phyloP scores from a whole-genome alignment of 257 asterid species.

The Asclepias syriaca region DNA sequence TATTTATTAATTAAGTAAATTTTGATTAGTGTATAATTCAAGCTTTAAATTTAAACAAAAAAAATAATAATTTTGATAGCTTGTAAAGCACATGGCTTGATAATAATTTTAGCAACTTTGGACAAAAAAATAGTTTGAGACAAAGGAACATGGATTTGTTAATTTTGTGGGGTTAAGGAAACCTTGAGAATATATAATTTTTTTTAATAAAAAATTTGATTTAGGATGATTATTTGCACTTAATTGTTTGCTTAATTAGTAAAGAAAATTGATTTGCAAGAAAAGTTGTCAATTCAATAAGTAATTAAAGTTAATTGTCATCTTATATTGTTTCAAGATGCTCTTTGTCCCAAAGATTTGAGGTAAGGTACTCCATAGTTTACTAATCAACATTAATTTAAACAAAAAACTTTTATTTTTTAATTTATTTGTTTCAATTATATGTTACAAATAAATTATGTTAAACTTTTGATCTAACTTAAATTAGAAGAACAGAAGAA shows the following conservation, averaged over 20 bases:
- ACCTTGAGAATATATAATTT: neutral
- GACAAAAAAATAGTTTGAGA: constrained; percentile 6
- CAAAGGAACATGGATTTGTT: constrained; percentile 11
- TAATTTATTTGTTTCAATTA: too few species aligned
- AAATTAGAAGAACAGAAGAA: too few species aligned
- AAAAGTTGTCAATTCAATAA: neutral
- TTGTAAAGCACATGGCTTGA: constrained; percentile 18
- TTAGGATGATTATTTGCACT: neutral
- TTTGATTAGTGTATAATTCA: constrained; percentile 6
- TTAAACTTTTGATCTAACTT: too few species aligned
- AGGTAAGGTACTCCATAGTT: neutral
- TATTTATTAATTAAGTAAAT: neutral
- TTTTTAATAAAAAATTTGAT: neutral
- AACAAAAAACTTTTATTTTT: too few species aligned
- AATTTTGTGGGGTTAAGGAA: constrained; percentile 10
- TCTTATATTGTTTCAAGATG: neutral
- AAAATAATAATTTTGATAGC: neutral
- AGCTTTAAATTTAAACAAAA: neutral
- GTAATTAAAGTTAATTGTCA: neutral
- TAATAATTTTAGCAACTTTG: constrained; percentile 11
- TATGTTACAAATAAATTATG: too few species aligned
- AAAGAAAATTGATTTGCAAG: neutral
- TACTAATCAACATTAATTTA: too few species aligned
- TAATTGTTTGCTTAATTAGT: constrained; percentile 1
- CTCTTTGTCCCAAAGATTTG: neutral